A percentile compares a stretch with the other conserved stretches of the same genome.
These are phyloP conservation scores for Xylariaceae sp. DNA, from an alignment of 2,329 filamentous ascomycete genomes.

Conservation along the genomic window DNA sequence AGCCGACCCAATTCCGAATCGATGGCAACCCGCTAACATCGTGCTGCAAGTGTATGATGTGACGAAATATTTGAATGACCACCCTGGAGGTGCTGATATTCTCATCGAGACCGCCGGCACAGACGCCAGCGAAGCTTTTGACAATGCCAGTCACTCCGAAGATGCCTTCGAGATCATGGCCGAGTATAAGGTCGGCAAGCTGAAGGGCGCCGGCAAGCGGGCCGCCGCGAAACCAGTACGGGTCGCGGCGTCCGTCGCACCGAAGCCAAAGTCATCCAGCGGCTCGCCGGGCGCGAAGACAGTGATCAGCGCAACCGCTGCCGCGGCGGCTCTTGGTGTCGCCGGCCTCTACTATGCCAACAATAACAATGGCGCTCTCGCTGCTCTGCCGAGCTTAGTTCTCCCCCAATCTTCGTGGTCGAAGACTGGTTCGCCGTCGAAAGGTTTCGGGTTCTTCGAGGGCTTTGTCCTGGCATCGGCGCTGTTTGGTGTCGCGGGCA, in stretches of 20 bases:
- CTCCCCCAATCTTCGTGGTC: slow-evolving; percentile 1
- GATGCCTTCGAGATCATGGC: slow-evolving; percentile 42
- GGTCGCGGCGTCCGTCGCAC: slow-evolving; percentile 1
- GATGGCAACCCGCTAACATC: slow-evolving; percentile 2
- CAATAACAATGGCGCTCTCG: slow-evolving; percentile 3
- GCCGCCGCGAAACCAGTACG: slow-evolving; percentile 19
- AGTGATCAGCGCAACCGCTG: slow-evolving; percentile 1
- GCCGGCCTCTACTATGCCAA: slow-evolving; percentile 16
- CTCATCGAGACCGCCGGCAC: slow-evolving; percentile 73
- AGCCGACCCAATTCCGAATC: not conserved
- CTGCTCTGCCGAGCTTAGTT: not conserved
- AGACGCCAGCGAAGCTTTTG: slow-evolving; percentile 75
- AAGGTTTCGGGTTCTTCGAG: slow-evolving; percentile 30
- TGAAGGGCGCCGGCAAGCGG: slow-evolving; percentile 27
- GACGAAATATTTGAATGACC: slow-evolving; percentile 53
- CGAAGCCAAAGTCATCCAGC: not conserved
- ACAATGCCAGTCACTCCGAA: slow-evolving; percentile 80
- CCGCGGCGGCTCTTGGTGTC: slow-evolving; percentile 13
- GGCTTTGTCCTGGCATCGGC: slow-evolving; percentile 33
- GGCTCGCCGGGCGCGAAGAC: not conserved
- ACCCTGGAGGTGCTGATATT: slow-evolving; percentile 72
- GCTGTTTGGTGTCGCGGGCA: slow-evolving; percentile 28
- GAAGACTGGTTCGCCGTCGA: slow-evolving; percentile 6
- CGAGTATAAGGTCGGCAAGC: slow-evolving; percentile 32
- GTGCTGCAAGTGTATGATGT: slow-evolving; percentile 49